Base-by-base conservation (phyloP, 768 basidiomycete species). In the Phanerodontia chrysosporium region DNA sequence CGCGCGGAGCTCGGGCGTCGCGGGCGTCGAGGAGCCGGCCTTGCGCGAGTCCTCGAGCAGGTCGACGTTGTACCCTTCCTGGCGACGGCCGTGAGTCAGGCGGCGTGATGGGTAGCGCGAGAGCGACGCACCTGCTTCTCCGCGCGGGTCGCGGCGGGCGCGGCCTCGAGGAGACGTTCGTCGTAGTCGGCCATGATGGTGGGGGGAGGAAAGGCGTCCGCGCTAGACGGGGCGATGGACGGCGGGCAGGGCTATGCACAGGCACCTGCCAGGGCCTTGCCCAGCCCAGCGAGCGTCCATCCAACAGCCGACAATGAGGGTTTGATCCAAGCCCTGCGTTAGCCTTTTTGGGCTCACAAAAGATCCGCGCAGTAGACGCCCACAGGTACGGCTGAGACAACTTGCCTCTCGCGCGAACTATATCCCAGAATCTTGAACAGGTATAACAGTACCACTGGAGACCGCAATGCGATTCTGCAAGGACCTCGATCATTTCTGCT, bases 1-100 rank as follows among this genome's bases (percentile, higher is more conserved):
- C 21, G 65, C 60, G 9, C 57, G 57, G 4, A 18, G 4, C 4
- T 42, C 39, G 13, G 57, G 46, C 10, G 61, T 51, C 22, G 35
- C 64, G 46, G 62, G 27, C 64, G 63, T 58, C 62, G 59, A 57
- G 64, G 63, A 30, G 52, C 58, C 59, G 64, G 65, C 65, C 52
- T 57, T 53, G 55, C 60, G 46, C 36, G 48, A 49, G 30, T 59
- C 60, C 22, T 68, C 67, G 9, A 74, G 61, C 16, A 84, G 65
- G 64, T 80, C 78, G 57, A 81, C 74, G 55, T 78, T 78, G 70
- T 84, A 84, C 1, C 83, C 82, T 72, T 78, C 78, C 83, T 84
- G 62, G 24, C n/a, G 48, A 30, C 25, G 39, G 48, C 42, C n/a
- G 16, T 12, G 27, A 35, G 3, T 36, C 24, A 44, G 28, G 16